phyloP scores from a whole-genome alignment of 768 basidiomycete species.

The Lactarius evosmus region DNA sequence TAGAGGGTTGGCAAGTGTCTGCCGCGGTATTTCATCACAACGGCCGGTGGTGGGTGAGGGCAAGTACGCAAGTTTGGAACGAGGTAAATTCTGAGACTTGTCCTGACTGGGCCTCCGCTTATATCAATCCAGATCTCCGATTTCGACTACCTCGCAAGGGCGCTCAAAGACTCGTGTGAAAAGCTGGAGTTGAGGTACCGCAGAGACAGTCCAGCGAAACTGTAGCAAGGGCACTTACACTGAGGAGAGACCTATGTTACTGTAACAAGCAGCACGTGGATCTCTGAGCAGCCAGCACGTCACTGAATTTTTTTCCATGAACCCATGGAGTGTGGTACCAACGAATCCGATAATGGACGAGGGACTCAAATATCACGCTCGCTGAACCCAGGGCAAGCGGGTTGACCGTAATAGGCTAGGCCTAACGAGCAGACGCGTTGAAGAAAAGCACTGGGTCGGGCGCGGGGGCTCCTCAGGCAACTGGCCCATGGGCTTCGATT shows the following conservation, averaged over 20 bases:
- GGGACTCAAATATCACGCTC: neutral
- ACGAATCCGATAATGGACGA: neutral
- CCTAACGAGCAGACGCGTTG: neutral
- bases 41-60: slow-evolving; percentile 38
- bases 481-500: too few species aligned
- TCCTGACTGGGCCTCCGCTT: neutral
- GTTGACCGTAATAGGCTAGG: neutral
- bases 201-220: slow-evolving; percentile 1
- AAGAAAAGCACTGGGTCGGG: too few species aligned
- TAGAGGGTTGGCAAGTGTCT: slow-evolving; percentile 34
- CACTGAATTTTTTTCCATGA: neutral
- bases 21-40: slow-evolving; percentile 33
- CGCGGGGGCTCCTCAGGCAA: too few species aligned
- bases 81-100: slow-evolving; percentile 32
- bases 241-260: neutral
- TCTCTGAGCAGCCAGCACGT: neutral
- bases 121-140: slow-evolving; percentile 29
- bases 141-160: slow-evolving; percentile 32
- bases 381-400: neutral
- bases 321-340: neutral
- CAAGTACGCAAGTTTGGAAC: slow-evolving; percentile 39
- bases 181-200: slow-evolving; percentile 24
- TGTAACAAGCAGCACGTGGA: neutral
- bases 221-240: neutral
- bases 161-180: slow-evolving; percentile 28